Percentiles rank a stretch among this genome's conserved stretches.
Conservation (phyloP, 2,329 filamentous ascomycete species). For the Monosporascus sp. region DNA sequence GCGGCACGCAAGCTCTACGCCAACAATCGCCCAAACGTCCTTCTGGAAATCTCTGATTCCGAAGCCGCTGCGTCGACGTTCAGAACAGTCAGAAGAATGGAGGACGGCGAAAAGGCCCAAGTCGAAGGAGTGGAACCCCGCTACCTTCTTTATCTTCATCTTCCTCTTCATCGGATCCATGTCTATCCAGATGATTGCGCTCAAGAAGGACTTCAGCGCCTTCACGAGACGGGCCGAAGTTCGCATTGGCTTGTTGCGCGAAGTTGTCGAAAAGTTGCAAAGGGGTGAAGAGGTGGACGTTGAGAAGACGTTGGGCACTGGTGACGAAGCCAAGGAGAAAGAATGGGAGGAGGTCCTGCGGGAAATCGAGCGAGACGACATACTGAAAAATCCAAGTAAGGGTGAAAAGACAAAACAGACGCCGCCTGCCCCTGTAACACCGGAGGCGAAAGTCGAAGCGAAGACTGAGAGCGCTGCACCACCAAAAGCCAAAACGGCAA, state of each 20-base stretch:
- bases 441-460: conserved; percentile 17
- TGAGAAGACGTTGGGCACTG: conserved; percentile 73
- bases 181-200: conserved; percentile 83
- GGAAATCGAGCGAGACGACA: conserved; percentile 62
- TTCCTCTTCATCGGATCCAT: conserved; percentile 90
- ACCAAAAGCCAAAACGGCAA: conserved; percentile 17
- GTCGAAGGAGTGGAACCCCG: conserved; percentile 70
- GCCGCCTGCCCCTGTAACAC: conserved; percentile 15
- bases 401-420: conserved; percentile 33
- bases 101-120: conserved; percentile 34
- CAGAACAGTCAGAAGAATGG: conserved; percentile 29
- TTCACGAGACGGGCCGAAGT: conserved; percentile 74
- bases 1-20: conserved; percentile 34
- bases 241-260: conserved; percentile 69
- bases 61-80: conserved; percentile 52
- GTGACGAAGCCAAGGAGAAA: conserved; percentile 66
- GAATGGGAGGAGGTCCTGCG: conserved; percentile 81
- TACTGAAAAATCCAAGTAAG: conserved; percentile 42
- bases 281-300: conserved; percentile 79
- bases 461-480: conserved; percentile 14
- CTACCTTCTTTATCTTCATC: conserved; percentile 76
- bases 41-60: conserved; percentile 70
- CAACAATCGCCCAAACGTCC: conserved; percentile 49
- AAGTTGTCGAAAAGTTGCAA: conserved; percentile 68
- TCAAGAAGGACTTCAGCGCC: conserved; percentile 70